Evolutionary conservation across 805 yeast genomes (phyloP), one percentile per base, ranked within the genome.

Genomic region (Saccharomycopsis capsularis): DNA sequence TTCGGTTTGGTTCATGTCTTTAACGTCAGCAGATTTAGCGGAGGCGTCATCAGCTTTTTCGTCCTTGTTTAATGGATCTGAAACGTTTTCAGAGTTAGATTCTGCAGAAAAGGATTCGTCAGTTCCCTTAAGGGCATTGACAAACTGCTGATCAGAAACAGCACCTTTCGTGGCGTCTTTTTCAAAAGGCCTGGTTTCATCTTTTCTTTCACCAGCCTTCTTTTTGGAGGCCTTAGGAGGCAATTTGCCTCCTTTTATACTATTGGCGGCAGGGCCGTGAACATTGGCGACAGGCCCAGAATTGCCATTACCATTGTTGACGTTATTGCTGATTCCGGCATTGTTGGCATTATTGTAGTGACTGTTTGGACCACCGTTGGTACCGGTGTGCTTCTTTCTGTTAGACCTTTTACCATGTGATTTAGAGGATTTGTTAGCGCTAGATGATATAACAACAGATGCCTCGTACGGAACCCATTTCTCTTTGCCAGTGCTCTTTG

Each of bases 381-480:
- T 35, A 16, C 34, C 19, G 29, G 4, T 21, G n/a, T 18, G 25
- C 40, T 51, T 51, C 41, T 51, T 51, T 42, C 47, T 47, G 27
- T 36, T 47, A 4, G 51, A 37, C 16, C 48, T 34, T 25, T 51
- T 51, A 19, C 29, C 36, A 16, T 49, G 44, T 5, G 50, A n/a
- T 11, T 48, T 46, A n/a, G 37, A 27, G 24, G 51, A 42, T 18
- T 46, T 46, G 23, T 21, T 16, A 22, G 22, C 40, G 13, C 39
- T 15, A 34, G 49, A 35, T 6, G 53, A 42, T 52, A 52, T 52
- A 44, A 73, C 73, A 42, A 75, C 76, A 38, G 76, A 65, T 24
- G 79, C 85, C 56, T 78, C 73, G 61, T 75, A 78, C n/a, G 87
- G 87, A 36, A 81, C 75, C 86, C 87, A 81, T 61, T 82, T 84